These are phyloP conservation scores for Kodamaea lidongshanica DNA, from an alignment of 805 yeast genomes.

Conservation along the genomic window DNA sequence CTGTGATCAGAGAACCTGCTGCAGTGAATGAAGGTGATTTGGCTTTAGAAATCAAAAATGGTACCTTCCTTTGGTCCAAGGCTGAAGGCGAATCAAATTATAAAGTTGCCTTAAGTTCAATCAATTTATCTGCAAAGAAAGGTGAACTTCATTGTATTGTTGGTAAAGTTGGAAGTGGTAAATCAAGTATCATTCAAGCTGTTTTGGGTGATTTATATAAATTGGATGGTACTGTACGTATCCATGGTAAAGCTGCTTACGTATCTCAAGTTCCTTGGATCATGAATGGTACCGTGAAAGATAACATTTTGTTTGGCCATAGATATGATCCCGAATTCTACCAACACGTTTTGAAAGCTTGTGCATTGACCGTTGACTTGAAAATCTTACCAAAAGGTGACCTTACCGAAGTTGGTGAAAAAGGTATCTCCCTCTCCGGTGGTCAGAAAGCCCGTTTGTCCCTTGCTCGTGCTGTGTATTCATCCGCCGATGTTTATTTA, in stretches of 20 bases:
- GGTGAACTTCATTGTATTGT: conserved; percentile 81
- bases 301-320: conserved; percentile 87
- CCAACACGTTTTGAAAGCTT: conserved; percentile 73
- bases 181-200: conserved; percentile 74
- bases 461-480: conserved; percentile 91
- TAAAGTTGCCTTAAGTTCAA: conserved; percentile 59
- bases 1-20: conserved; percentile 49
- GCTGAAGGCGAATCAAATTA: conserved; percentile 49
- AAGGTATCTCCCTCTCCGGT: conserved; percentile 93
- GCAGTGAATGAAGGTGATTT: conserved; percentile 57
- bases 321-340: conserved; percentile 77
- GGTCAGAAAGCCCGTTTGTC: conserved; percentile 97
- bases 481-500: conserved; percentile 86
- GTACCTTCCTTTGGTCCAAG: conserved; percentile 75
- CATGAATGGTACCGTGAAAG: conserved; percentile 88
- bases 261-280: conserved; percentile 96
- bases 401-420: conserved; percentile 89
- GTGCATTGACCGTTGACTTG: conserved; percentile 79
- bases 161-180: conserved; percentile 88
- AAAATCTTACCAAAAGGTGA: conserved; percentile 83
- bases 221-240: conserved; percentile 62
- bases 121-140: conserved; percentile 58
- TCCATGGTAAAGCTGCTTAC: conserved; percentile 78
- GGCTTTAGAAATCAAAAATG: conserved; percentile 55
- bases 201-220: conserved; percentile 78